Evolutionary conservation across 257 asterid genomes (phyloP).

Genomic region (Plantago ovata): DNA sequence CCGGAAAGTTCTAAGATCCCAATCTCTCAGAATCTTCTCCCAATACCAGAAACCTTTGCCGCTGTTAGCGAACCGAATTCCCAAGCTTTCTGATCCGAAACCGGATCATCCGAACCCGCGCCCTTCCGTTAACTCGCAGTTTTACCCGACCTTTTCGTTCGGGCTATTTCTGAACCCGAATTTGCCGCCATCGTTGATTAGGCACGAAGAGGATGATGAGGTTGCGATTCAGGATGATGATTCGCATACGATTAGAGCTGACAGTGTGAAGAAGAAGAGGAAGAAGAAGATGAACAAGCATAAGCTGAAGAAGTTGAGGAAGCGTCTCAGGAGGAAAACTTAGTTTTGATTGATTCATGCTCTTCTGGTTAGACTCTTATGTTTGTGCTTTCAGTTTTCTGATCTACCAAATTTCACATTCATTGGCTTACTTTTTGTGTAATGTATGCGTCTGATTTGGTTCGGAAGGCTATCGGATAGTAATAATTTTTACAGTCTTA

Average conservation of each 20-base stretch:
- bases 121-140: conserved; percentile 12
- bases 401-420: background rate
- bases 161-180: conserved; percentile 49
- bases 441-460: no score
- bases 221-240: conserved; percentile 28
- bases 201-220: conserved; percentile 27
- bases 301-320: conserved; percentile 76
- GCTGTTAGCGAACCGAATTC: background rate
- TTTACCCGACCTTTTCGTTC: conserved; percentile 54
- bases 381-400: background rate
- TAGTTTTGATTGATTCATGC: conserved; percentile 17
- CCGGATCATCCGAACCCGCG: conserved; percentile 17
- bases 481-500: background rate
- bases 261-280: conserved; percentile 90
- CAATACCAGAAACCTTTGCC: conserved; percentile 20
- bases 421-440: background rate
- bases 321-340: conserved; percentile 59
- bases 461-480: background rate
- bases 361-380: background rate
- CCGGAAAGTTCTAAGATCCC: conserved; percentile 31
- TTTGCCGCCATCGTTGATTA: conserved; percentile 23
- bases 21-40: conserved; percentile 25
- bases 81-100: conserved; percentile 10
- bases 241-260: conserved; percentile 51
- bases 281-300: conserved; percentile 90